Base-by-base conservation (phyloP, 1,284 basidiomycete genomes). In the Ganoderma boninense region DNA sequence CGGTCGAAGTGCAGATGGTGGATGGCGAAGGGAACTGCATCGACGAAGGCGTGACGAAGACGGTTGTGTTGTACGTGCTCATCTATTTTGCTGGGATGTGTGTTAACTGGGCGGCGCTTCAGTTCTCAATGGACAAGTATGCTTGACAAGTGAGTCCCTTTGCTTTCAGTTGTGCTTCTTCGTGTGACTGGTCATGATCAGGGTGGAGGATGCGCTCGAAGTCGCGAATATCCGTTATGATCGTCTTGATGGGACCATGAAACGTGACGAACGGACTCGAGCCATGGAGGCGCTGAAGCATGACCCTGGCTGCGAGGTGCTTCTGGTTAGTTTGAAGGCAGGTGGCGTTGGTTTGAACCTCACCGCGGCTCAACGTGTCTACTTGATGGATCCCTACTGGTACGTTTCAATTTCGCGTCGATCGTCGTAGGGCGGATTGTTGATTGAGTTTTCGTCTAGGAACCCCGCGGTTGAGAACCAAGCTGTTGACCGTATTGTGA, bases 401-500 rank as follows among this genome's bases (percentile, higher is more conserved):
- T 93, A 80, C 46, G 69, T 67, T 35, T 52, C 62, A 18, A 40
- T 16, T n/a, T 13, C 62, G 46, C 60, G 18, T 44, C n/a, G 60
- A 6, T n/a, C n/a, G n/a, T 52, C 38, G 35, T 73, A 32, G 4
- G 5, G 18, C 2, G 8, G 40, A 2, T 54, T 13, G 35, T 14
- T 23, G 29, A 35, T 20, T 35, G 1, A n/a, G 54, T 54, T 14
- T 35, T 40, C 13, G 6, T 35, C 32, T 77, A 96, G 95, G 95
- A 98, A 98, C 78, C 97, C 97, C 23, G 96, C 96, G 14, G 97
- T 98, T 8, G 97, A 98, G 84, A 96, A 97, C 78, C 97, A 98
- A 82, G 96, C 96, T 29, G 95, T 97, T 66, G 94, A 98, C 85
- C 91, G 97, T 71, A 96, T 97, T 77, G 93, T 91, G 69, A 81